Evolutionary conservation across 768 basidiomycete genomes (phyloP).

Genomic region (Podaxis rugospora): DNA sequence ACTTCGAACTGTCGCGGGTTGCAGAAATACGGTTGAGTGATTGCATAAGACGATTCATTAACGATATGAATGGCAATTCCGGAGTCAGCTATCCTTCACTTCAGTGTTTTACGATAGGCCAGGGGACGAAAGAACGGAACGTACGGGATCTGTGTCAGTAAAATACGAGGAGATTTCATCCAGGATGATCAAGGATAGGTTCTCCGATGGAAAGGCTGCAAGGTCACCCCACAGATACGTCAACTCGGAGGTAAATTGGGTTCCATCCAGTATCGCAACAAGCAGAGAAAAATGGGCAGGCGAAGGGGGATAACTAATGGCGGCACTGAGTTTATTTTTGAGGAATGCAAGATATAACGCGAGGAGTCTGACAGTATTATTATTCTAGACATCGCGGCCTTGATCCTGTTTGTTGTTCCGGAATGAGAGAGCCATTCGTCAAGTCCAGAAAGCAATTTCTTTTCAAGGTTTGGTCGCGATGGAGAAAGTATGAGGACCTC

Average conservation of each 20-base stretch:
- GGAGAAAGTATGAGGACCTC: constrained; percentile 50
- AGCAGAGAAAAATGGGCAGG: constrained; percentile 51
- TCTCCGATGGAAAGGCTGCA: constrained; percentile 13
- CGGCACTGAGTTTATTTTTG: constrained; percentile 14
- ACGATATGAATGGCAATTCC: background rate
- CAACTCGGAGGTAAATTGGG: background rate
- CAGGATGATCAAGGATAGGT: constrained; percentile 45
- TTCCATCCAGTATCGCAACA: constrained; percentile 40
- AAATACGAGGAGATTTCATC: constrained; percentile 61
- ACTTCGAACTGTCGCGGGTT: background rate
- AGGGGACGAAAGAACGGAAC: constrained; percentile 8
- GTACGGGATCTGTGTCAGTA: constrained; percentile 5
- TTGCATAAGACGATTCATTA: constrained; percentile 7
- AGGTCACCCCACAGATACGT: background rate
- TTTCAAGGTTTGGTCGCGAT: constrained; percentile 38
- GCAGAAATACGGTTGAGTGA: background rate
- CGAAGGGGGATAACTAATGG: constrained; percentile 57
- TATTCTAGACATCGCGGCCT: constrained; percentile 36
- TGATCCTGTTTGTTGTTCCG: constrained; percentile 31
- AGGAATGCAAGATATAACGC: background rate
- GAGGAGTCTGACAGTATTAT: constrained; percentile 47
- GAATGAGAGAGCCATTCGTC: constrained; percentile 53
- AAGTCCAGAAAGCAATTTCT: constrained; percentile 34
- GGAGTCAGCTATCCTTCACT: background rate
- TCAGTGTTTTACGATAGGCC: background rate